Evolutionary conservation across 108 stramenopile species (phyloP).

Genomic region (Pinguiococcus pyrenoidosus): DNA sequence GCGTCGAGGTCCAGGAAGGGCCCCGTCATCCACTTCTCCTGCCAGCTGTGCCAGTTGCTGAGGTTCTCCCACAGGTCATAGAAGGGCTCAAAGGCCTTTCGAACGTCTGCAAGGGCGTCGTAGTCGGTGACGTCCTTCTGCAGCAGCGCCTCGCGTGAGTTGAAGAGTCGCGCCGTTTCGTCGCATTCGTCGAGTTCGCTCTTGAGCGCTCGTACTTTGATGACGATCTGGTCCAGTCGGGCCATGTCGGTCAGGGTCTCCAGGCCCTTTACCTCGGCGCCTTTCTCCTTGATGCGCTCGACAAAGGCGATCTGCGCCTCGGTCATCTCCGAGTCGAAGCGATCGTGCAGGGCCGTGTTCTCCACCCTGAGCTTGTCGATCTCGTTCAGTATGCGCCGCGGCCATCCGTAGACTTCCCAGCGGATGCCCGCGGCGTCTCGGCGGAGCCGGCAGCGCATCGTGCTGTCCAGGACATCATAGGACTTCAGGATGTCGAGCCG

Average conservation of each 20-base stretch:
- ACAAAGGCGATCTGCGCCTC: constrained; percentile 17
- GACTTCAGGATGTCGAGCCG: too few relatives aligned
- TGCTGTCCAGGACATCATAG: too few relatives aligned
- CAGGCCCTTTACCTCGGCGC: constrained; percentile 30
- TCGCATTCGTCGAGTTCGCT: constrained; percentile 15
- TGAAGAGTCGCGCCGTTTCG: constrained; percentile 24
- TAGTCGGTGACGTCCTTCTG: constrained; percentile 25
- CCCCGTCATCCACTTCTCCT: constrained; percentile 25
- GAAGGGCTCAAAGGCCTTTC: constrained; percentile 39
- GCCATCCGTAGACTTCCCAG: constrained; percentile 34
- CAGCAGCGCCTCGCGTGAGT: constrained; percentile 22
- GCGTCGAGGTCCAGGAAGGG: constrained; percentile 36
- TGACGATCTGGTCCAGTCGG: constrained; percentile 20
- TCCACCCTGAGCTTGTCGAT: constrained; percentile 8
- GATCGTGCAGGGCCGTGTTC: constrained; percentile 6
- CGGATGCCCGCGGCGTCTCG: constrained; percentile 7
- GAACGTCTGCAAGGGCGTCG: constrained; percentile 13
- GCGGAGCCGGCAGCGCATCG: not conserved
- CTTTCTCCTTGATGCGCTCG: constrained; percentile 24
- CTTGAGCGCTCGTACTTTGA: constrained; percentile 15
- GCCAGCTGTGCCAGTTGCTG: constrained; percentile 23
- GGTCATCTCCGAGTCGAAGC: too few relatives aligned
- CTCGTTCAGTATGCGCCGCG: constrained; percentile 13
- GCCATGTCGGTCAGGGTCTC: constrained; percentile 22
- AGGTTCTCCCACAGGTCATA: constrained; percentile 30